Conservation (phyloP, 1,139 yeast genomes). For the Kodamaea suecica region DNA sequence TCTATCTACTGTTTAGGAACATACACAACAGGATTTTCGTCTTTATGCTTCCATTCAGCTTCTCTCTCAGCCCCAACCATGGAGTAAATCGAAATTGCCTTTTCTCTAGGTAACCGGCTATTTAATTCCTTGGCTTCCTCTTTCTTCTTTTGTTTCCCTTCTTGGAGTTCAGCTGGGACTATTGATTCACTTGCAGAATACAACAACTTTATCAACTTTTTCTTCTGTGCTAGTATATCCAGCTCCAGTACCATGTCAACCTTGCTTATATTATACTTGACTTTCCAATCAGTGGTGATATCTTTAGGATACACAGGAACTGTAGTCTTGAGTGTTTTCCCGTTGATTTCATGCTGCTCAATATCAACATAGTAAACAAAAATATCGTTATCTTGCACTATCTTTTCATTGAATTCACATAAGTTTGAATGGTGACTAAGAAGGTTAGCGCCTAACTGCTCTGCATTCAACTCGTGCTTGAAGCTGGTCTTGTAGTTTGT, state of each 20-base stretch:
- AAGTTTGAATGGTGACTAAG: slow-evolving; percentile 17
- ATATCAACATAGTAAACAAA: slow-evolving; percentile 12
- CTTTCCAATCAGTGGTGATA: slow-evolving; percentile 14
- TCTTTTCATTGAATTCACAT: slow-evolving; percentile 15
- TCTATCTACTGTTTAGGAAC: slow-evolving; percentile 10
- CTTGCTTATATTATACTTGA: slow-evolving; percentile 11
- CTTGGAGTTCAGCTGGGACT: slow-evolving; percentile 2
- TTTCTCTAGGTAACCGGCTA: slow-evolving; percentile 10
- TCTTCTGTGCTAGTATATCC: slow-evolving; percentile 1
- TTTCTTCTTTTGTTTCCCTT: not conserved
- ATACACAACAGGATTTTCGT: slow-evolving; percentile 21
- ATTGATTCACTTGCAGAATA: slow-evolving; percentile 12
- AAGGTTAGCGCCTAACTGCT: slow-evolving; percentile 15
- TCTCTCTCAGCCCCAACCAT: slow-evolving; percentile 29
- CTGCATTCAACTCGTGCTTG: slow-evolving; percentile 17
- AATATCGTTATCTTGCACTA: slow-evolving; percentile 8
- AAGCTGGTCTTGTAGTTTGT: slow-evolving; percentile 21
- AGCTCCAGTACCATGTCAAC: slow-evolving; percentile 4
- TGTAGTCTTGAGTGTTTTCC: slow-evolving; percentile 6
- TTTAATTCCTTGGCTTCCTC: not conserved
- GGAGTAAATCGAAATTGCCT: slow-evolving; percentile 23
- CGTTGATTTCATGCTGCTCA: slow-evolving; percentile 14
- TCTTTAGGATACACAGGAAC: slow-evolving; percentile 13
- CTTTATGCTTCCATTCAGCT: slow-evolving; percentile 25
- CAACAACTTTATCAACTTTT: slow-evolving; percentile 12